phyloP scores from a whole-genome alignment of 768 basidiomycete genomes.

The Podaxis sp. region DNA sequence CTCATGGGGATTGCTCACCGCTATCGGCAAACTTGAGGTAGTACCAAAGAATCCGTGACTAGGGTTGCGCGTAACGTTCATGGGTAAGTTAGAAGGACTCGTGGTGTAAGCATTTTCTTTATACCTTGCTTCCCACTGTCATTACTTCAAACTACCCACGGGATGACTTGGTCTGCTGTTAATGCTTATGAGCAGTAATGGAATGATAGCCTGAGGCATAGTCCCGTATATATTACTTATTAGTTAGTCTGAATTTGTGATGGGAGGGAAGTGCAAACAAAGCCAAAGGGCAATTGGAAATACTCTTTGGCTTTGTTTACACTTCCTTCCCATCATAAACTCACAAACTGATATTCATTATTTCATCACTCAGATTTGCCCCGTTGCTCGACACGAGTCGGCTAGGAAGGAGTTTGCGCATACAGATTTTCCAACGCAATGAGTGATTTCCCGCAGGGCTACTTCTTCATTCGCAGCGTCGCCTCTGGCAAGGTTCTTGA shows the following conservation, averaged over 20 bases:
- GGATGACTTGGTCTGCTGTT: not conserved
- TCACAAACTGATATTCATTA: no score
- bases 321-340: no score
- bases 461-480: slow-evolving; percentile 1
- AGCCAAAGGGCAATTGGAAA: no score
- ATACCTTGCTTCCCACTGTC: not conserved
- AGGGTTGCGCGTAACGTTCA: not conserved
- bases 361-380: no score
- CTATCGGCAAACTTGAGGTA: not conserved
- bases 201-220: not conserved
- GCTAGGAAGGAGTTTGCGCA: no score
- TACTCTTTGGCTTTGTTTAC: no score
- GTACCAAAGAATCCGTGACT: not conserved
- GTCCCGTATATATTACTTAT: no score
- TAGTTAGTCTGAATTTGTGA: no score
- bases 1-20: no score
- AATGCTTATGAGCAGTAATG: not conserved
- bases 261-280: no score
- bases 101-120: not conserved
- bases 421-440: no score
- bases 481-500: not conserved
- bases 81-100: not conserved
- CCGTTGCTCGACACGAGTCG: no score
- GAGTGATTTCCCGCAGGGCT: not conserved
- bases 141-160: not conserved